Base-by-base conservation (phyloP, 2,329 filamentous ascomycete genomes). In the Peltaster fructicola region DNA sequence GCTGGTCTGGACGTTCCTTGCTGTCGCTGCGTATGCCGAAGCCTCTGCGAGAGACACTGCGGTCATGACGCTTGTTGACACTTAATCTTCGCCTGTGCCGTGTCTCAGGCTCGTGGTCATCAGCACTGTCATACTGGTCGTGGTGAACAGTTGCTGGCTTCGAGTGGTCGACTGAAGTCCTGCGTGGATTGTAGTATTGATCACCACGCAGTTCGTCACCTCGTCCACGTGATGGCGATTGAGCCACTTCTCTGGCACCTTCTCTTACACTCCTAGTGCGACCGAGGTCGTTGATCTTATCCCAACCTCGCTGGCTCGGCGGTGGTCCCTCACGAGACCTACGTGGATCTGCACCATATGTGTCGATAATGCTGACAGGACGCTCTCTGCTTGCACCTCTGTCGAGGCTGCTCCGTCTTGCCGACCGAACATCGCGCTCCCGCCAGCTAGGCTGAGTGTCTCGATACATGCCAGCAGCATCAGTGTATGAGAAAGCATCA, bases 221-320 rank as follows among this genome's bases (percentile, higher is more conserved):
- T n/a, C 41, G 25, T 5, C 36, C 35, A 26, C 43, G 35, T 10
- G 33, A 40, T 6, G 40, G 44, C 17, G 44, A 39, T 19, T 28
- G 34, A 12, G 30, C 26, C 8, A 38, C 29, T 14, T 23, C 20
- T 17, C 15, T 19, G 20, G 14, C 23, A 15, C 30, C 26, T 8
- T 62, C 48, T 9, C 63, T 55, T 41, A 60, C 52, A 24, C 60
- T 57, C 20, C 51, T 46, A 0, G 50, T 49, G 5, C 61, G 51
- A 14, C 57, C 44, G 5, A 49, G 27, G 9, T 63, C 55, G 36
- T 65, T 65, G 34, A 78, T 65, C 49, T 68, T 76, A 38, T 80
- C 75, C 34, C 81, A 68, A 1, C 72, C 75, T 37, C 73, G 60
- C 3, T 69, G 77, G 4, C 71, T 67, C 4, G 73, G 73, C 7